A percentile compares a stretch with the other conserved stretches of the same genome.
Evolutionary conservation across 352 stramenopile species (phyloP).

Genomic region (Pythium aquatile): DNA sequence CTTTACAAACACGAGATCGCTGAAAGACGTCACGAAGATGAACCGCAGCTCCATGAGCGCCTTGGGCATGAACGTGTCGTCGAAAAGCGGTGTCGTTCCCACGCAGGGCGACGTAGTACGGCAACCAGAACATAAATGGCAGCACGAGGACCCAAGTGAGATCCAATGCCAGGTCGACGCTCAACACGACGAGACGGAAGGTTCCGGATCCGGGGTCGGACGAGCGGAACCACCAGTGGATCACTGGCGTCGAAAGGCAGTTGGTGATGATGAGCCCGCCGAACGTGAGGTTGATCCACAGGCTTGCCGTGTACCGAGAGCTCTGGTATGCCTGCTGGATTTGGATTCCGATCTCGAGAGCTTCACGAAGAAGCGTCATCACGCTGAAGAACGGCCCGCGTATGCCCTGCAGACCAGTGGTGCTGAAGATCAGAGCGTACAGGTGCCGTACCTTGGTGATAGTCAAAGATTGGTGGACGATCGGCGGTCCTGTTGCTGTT

Average conservation of each 20-base stretch:
- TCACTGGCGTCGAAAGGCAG: slow-evolving; percentile 13
- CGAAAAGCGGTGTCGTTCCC: not conserved
- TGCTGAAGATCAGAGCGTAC: slow-evolving; percentile 2
- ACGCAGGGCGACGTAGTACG: not conserved
- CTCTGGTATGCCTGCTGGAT: slow-evolving; percentile 11
- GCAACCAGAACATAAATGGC: slow-evolving; percentile 9
- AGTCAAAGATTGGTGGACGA: not conserved
- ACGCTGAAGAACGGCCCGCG: slow-evolving; percentile 10
- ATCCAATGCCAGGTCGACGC: slow-evolving; percentile 4
- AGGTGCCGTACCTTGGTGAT: not conserved
- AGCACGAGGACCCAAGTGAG: slow-evolving; percentile 10
- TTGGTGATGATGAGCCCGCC: slow-evolving; percentile 13
- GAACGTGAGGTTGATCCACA: slow-evolving; percentile 17
- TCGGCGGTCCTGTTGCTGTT: not conserved
- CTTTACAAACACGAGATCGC: slow-evolving; percentile 14
- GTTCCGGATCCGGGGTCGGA: no score
- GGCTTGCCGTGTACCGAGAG: slow-evolving; percentile 8
- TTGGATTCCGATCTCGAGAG: slow-evolving; percentile 7
- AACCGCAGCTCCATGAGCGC: slow-evolving; percentile 13
- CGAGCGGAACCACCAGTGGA: slow-evolving; percentile 2
- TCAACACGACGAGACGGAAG: slow-evolving; percentile 4
- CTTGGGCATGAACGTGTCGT: slow-evolving; percentile 13
- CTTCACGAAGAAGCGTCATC: slow-evolving; percentile 10
- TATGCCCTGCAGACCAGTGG: not conserved
- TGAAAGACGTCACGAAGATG: slow-evolving; percentile 18